phyloP scores from a whole-genome alignment of 495 filamentous ascomycete species.

The Baudoinia panamericana region DNA sequence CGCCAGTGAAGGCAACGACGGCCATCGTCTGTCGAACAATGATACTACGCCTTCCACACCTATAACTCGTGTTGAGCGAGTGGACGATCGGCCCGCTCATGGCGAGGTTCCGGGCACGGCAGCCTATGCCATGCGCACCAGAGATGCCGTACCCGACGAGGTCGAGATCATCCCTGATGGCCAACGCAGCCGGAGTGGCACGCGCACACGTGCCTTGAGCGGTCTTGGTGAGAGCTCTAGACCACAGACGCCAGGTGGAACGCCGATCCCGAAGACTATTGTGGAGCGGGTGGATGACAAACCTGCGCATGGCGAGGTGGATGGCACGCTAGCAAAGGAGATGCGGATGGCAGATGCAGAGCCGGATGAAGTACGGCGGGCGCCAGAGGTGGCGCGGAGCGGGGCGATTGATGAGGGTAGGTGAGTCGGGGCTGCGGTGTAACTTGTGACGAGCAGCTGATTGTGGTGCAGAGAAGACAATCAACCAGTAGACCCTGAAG shows the following conservation, averaged over 20 bases:
- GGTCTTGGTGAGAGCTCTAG: slow-evolving; percentile 10
- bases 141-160: slow-evolving; percentile 55
- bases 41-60: slow-evolving; percentile 44
- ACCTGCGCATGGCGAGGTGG: slow-evolving; percentile 73
- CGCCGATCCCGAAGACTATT: slow-evolving; percentile 64
- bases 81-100: slow-evolving; percentile 43
- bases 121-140: slow-evolving; percentile 43
- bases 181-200: slow-evolving; percentile 35
- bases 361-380: slow-evolving; percentile 52
- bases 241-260: slow-evolving; percentile 38
- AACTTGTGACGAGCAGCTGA: slow-evolving; percentile 2
- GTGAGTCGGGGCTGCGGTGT: slow-evolving; percentile 23
- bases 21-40: slow-evolving; percentile 12
- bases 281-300: slow-evolving; percentile 64
- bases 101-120: slow-evolving; percentile 51
- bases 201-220: slow-evolving; percentile 17
- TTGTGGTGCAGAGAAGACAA: slow-evolving; percentile 7
- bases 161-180: slow-evolving; percentile 48
- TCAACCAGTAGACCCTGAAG: slow-evolving; percentile 4
- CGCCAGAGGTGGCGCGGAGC: slow-evolving; percentile 38
- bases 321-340: slow-evolving; percentile 66
- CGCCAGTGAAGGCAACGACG: slow-evolving; percentile 54
- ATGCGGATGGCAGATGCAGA: slow-evolving; percentile 68
- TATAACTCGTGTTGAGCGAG: slow-evolving; percentile 44
- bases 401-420: slow-evolving; percentile 34